Evolutionary conservation across 495 filamentous ascomycete genomes (phyloP).

Genomic region (Cladorrhinum samala): DNA sequence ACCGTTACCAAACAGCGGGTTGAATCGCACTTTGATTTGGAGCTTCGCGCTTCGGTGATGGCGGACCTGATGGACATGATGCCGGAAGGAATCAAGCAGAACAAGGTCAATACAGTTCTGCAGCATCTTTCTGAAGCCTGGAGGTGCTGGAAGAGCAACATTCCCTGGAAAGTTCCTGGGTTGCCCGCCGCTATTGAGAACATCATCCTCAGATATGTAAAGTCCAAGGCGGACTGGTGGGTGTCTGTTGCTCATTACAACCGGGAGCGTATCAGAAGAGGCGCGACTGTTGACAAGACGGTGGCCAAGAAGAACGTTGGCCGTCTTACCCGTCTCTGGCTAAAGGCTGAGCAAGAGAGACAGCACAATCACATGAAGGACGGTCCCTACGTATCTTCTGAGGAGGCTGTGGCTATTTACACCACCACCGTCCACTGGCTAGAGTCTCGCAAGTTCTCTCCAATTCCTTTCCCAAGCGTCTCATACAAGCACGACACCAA

Average conservation of each 20-base stretch:
- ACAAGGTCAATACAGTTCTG: slow-evolving; percentile 96
- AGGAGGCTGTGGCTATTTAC: slow-evolving; percentile 98
- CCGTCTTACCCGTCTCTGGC: slow-evolving; percentile 88
- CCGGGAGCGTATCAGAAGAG: slow-evolving; percentile 88
- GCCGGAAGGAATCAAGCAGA: slow-evolving; percentile 99
- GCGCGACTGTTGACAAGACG: slow-evolving; percentile 97
- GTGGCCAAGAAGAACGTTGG: slow-evolving; percentile 99
- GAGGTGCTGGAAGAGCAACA: slow-evolving; percentile 99
- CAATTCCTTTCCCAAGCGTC: slow-evolving; percentile 97
- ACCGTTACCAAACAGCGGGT: slow-evolving; percentile 99
- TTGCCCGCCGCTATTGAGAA: slow-evolving; percentile 96
- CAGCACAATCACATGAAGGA: slow-evolving; percentile 99
- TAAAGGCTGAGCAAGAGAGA: slow-evolving; percentile 96
- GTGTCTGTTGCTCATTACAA: slow-evolving; percentile 98
- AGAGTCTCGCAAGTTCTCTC: slow-evolving; percentile 95
- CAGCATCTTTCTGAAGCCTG: slow-evolving; percentile 97
- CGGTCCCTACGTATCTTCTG: slow-evolving; percentile 95
- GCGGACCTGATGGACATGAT: slow-evolving; percentile 99
- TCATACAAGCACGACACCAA: slow-evolving; percentile 99
- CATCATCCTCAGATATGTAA: slow-evolving; percentile 96
- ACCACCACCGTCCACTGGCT: slow-evolving; percentile 99
- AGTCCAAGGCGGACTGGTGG: slow-evolving; percentile 99
- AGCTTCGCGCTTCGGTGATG: slow-evolving; percentile 97
- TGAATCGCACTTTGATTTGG: slow-evolving; percentile 97
- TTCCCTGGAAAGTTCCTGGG: slow-evolving; percentile 98